phyloP scores from a whole-genome alignment of 805 yeast genomes.

The Priceomyces melissophilus region DNA sequence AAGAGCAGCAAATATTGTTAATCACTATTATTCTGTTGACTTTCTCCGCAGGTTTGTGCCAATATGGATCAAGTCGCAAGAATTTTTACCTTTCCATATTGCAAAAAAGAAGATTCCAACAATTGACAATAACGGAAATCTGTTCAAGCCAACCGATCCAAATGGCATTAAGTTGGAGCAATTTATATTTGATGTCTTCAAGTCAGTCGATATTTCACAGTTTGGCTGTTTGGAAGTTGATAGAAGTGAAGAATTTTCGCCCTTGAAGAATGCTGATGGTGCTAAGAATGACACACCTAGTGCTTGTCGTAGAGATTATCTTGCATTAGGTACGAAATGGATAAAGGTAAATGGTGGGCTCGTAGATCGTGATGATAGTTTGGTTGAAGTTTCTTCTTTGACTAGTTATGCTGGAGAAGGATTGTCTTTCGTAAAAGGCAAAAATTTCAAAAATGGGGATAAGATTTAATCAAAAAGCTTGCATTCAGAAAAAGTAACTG shows the following conservation, averaged over 20 bases:
- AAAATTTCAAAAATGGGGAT: constrained; percentile 33
- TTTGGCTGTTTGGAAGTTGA: constrained; percentile 94
- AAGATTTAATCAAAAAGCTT: constrained; percentile 11
- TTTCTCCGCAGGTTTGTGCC: constrained; percentile 59
- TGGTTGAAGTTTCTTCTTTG: constrained; percentile 74
- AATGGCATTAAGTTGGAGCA: constrained; percentile 96
- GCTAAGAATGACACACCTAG: constrained; percentile 82
- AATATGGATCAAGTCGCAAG: constrained; percentile 64
- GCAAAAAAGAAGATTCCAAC: constrained; percentile 84
- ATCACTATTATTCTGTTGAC: constrained; percentile 89
- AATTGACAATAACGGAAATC: constrained; percentile 43
- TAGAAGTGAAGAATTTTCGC: constrained; percentile 83
- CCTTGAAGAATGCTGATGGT: constrained; percentile 87
- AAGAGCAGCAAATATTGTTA: constrained; percentile 95
- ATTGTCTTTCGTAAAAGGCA: constrained; percentile 53
- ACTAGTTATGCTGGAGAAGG: constrained; percentile 78
- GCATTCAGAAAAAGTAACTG: neutral
- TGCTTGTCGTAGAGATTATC: constrained; percentile 65
- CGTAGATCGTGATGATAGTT: constrained; percentile 35
- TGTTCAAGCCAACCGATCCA: constrained; percentile 62
- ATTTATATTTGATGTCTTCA: constrained; percentile 94
- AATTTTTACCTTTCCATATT: constrained; percentile 84
- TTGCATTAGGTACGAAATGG: constrained; percentile 75
- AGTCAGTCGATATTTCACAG: constrained; percentile 60
- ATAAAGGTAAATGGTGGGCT: constrained; percentile 64